Evolutionary conservation across 768 basidiomycete species (phyloP).

Genomic region (Sporobolomyces roseus): DNA sequence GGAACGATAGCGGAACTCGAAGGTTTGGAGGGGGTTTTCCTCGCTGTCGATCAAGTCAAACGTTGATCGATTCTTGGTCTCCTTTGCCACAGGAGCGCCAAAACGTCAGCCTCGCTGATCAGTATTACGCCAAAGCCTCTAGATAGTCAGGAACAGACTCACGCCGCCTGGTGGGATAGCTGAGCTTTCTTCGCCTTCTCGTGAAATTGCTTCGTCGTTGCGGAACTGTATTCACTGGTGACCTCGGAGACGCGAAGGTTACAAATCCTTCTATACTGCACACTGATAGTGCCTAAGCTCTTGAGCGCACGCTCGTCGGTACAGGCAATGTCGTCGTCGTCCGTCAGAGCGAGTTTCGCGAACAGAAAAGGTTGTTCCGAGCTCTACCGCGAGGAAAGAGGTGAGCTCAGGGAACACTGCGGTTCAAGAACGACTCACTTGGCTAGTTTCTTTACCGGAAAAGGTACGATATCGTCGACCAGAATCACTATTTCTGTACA

Average conservation of each 20-base stretch:
- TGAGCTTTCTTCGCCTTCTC: constrained; percentile 22
- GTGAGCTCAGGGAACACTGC: neutral
- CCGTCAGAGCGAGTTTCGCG: constrained; percentile 7
- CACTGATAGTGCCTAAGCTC: constrained; percentile 11
- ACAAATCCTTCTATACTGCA: neutral
- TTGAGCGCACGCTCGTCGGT: constrained; percentile 12
- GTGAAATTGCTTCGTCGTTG: neutral
- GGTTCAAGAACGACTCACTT: no score
- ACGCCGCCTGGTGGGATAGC: constrained; percentile 13
- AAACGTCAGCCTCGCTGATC: no score
- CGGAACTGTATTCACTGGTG: fast-evolving
- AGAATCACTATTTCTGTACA: no score
- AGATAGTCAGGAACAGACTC: neutral
- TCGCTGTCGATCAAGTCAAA: constrained; percentile 4
- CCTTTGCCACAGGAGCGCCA: no score
- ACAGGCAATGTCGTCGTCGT: constrained; percentile 6
- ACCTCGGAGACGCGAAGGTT: neutral
- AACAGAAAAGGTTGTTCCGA: constrained; percentile 9
- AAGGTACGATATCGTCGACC: no score
- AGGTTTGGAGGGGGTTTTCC: neutral
- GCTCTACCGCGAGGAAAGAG: neutral
- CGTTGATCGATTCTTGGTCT: neutral
- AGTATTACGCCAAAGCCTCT: no score
- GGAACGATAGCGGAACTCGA: constrained; percentile 19
- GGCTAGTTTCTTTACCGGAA: no score